Evolutionary conservation across 768 basidiomycete genomes (phyloP), one percentile per base, ranked within the genome.

Genomic region (Collybiopsis luxurians): DNA sequence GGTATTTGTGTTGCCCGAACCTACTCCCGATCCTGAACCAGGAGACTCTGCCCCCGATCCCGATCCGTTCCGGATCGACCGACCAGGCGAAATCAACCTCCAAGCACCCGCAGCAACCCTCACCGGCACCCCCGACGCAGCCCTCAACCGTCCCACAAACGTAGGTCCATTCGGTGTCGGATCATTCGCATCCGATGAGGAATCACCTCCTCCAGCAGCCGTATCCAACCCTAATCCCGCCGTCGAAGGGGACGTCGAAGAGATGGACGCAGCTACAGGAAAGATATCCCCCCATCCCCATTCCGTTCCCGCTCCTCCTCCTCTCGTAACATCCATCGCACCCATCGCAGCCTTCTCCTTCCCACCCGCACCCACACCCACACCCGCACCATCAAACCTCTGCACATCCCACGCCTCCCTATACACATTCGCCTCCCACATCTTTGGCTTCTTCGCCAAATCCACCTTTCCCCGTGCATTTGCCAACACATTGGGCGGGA

Each of bases 371-470:
- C n/a, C n/a, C n/a, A n/a, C n/a, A n/a, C n/a, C n/a, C n/a, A n/a
- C n/a, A n/a, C n/a, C n/a, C n/a, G n/a, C n/a, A n/a, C n/a, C n/a
- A n/a, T n/a, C n/a, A n/a, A n/a, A n/a, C n/a, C n/a, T n/a, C n/a
- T n/a, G n/a, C n/a, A n/a, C 27, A 27, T 19, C 57, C 40, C 47
- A 43, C n/a, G n/a, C n/a, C 3, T 26, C 47, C 10, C 30, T 48
- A 26, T 4, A 26, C 23, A 47, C 39, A 1, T 21, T 40, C 30
- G 77, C 75, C 36, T 83, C 79, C 73, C 74, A 82, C 65, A 84
- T 64, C 40, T 61, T 62, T 11, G 83, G 83, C 59, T 79, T 80
- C 62, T 75, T 73, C 24, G 70, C 71, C 19, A 78, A 60, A 62
- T 81, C 78, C 30, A 77, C 70, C 24, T 67, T 63, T 30, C 61